Evolutionary conservation across 768 basidiomycete genomes (phyloP).

Genomic region (Russula virescens): DNA sequence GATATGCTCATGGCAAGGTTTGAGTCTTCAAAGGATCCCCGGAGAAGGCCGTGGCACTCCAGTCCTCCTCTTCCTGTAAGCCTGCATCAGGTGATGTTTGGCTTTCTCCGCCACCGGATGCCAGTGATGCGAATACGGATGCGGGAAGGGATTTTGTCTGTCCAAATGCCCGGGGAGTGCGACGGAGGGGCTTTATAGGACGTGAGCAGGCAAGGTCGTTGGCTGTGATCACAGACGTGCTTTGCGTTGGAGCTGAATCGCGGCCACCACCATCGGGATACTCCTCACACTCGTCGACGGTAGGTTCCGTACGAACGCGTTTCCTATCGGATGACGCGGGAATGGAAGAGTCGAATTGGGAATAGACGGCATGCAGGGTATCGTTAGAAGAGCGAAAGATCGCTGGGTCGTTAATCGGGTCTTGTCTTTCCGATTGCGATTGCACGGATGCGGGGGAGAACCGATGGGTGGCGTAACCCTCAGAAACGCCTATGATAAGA

Average conservation of each 20-base stretch:
- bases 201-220: slow-evolving; percentile 24
- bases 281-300: slow-evolving; percentile 15
- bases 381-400: slow-evolving; percentile 56
- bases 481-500: slow-evolving; percentile 45
- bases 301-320: slow-evolving; percentile 30
- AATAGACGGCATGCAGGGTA: slow-evolving; percentile 46
- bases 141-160: slow-evolving; percentile 23
- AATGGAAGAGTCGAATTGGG: slow-evolving; percentile 30
- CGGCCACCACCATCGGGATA: slow-evolving; percentile 11
- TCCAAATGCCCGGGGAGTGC: slow-evolving; percentile 21
- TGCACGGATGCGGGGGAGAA: slow-evolving; percentile 9
- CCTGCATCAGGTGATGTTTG: not conserved
- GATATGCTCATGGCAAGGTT: slow-evolving; percentile 5
- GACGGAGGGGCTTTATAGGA: slow-evolving; percentile 38
- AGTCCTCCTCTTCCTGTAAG: slow-evolving; percentile 23
- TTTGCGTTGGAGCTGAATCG: slow-evolving; percentile 5
- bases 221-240: slow-evolving; percentile 8
- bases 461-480: slow-evolving; percentile 46
- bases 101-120: not conserved
- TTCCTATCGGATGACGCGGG: slow-evolving; percentile 32
- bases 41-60: slow-evolving; percentile 19
- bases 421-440: not conserved
- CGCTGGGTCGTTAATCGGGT: slow-evolving; percentile 17
- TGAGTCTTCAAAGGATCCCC: not conserved
- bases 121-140: slow-evolving; percentile 5